Conservation (phyloP, 495 filamentous ascomycete genomes). For the Penicillium steckii region DNA sequence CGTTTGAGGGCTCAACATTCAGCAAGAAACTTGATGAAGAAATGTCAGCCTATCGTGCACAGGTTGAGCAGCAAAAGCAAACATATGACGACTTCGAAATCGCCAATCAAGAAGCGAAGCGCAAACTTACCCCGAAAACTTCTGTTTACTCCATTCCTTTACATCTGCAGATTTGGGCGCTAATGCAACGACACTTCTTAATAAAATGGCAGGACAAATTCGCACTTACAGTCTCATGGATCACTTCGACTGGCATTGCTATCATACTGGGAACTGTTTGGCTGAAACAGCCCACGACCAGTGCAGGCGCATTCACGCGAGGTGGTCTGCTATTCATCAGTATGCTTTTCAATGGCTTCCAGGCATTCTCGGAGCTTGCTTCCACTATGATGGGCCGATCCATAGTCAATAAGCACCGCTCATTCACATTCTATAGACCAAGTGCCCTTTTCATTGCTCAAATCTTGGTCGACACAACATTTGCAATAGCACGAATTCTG, state of each 20-base stretch:
- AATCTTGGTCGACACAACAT: slow-evolving; percentile 73
- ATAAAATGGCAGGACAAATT: slow-evolving; percentile 86
- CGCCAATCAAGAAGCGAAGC: slow-evolving; percentile 77
- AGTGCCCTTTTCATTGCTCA: slow-evolving; percentile 79
- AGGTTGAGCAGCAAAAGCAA: slow-evolving; percentile 59
- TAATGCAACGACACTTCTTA: slow-evolving; percentile 79
- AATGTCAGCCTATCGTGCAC: slow-evolving; percentile 64
- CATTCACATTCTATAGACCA: slow-evolving; percentile 76
- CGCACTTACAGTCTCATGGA: slow-evolving; percentile 70
- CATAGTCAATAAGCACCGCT: slow-evolving; percentile 76
- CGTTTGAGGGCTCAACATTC: slow-evolving; percentile 65
- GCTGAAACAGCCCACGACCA: slow-evolving; percentile 63
- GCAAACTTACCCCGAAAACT: slow-evolving; percentile 59
- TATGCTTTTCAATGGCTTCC: slow-evolving; percentile 77
- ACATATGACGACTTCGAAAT: slow-evolving; percentile 71
- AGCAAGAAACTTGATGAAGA: slow-evolving; percentile 57
- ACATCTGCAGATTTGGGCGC: slow-evolving; percentile 73
- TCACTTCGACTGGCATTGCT: slow-evolving; percentile 71
- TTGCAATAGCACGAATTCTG: slow-evolving; percentile 64
- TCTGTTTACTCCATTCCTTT: slow-evolving; percentile 82
- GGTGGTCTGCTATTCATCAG: slow-evolving; percentile 75
- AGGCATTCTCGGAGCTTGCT: slow-evolving; percentile 72
- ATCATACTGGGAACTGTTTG: slow-evolving; percentile 79
- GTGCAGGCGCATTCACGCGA: slow-evolving; percentile 71
- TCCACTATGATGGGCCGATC: slow-evolving; percentile 70